These are phyloP conservation scores for Geosmithia putterillii DNA, from an alignment of 2,329 filamentous ascomycete species.

Conservation along the genomic window DNA sequence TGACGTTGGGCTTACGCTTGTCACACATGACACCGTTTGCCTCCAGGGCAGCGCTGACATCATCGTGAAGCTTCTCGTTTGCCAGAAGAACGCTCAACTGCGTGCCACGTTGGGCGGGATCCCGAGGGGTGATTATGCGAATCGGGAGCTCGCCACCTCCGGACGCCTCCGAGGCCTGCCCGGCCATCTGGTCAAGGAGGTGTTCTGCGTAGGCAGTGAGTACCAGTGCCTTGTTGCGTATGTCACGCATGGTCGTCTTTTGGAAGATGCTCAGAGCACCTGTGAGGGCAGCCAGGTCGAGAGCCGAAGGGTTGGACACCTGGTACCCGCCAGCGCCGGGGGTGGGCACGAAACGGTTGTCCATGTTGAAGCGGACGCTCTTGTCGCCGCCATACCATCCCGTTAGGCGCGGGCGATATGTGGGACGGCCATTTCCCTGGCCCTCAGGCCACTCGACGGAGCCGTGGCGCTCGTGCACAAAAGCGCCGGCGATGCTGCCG, in stretches of 20 bases:
- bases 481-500: slow-evolving; percentile 67
- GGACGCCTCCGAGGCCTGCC: slow-evolving; percentile 13
- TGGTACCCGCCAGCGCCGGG: slow-evolving; percentile 72
- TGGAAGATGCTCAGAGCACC: slow-evolving; percentile 65
- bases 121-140: slow-evolving; percentile 55
- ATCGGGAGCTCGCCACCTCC: slow-evolving; percentile 26
- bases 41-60: slow-evolving; percentile 50
- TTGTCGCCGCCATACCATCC: slow-evolving; percentile 88
- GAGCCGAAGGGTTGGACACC: slow-evolving; percentile 67
- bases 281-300: slow-evolving; percentile 65
- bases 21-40: slow-evolving; percentile 64
- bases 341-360: slow-evolving; percentile 66
- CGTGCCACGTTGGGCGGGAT: slow-evolving; percentile 57
- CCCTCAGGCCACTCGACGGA: slow-evolving; percentile 29
- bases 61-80: slow-evolving; percentile 56
- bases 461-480: slow-evolving; percentile 67
- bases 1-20: slow-evolving; percentile 74
- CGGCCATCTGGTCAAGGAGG: slow-evolving; percentile 36
- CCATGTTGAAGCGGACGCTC: slow-evolving; percentile 67
- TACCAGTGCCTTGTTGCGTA: slow-evolving; percentile 59
- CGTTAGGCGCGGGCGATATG: slow-evolving; percentile 53
- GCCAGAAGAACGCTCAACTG: slow-evolving; percentile 63
- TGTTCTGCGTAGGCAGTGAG: slow-evolving; percentile 69
- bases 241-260: slow-evolving; percentile 53
- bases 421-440: slow-evolving; percentile 15